A percentile compares a stretch with the other conserved stretches of the same genome.
These are phyloP conservation scores for Mallotus japonicus DNA, from an alignment of 441 rosid genomes.

Conservation along the genomic window DNA sequence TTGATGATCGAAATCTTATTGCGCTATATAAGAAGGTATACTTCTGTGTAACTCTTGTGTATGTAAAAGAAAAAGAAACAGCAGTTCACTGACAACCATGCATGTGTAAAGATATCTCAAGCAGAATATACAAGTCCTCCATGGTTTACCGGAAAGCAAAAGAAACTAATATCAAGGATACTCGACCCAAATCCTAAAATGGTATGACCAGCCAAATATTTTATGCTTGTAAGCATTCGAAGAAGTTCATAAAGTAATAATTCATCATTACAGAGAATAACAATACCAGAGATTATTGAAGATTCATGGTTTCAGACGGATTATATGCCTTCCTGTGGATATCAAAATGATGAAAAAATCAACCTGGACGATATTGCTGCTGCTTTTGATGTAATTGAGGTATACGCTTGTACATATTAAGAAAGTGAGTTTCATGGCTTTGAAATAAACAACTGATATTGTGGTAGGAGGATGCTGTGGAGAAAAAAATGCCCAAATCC, in stretches of 20 bases:
- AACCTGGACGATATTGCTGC: constrained; percentile 51
- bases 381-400: constrained; percentile 65
- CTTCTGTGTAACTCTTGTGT: constrained; percentile 1
- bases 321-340: constrained; percentile 53
- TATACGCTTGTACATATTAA: constrained; percentile 22
- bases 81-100: constrained; percentile 7
- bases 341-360: constrained; percentile 36
- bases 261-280: constrained; percentile 54
- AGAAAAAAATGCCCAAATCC: constrained; percentile 41
- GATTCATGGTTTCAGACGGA: constrained; percentile 71
- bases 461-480: constrained; percentile 51
- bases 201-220: constrained; percentile 35
- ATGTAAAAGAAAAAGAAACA: neutral
- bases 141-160: constrained; percentile 60
- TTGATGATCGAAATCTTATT: constrained; percentile 68
- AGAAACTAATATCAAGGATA: constrained; percentile 65
- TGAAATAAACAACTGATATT: constrained; percentile 20
- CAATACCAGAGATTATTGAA: constrained; percentile 59
- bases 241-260: constrained; percentile 11
- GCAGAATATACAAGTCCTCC: constrained; percentile 68
- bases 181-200: constrained; percentile 66
- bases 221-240: neutral
- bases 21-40: constrained; percentile 63
- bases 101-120: constrained; percentile 49
- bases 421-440: neutral